Base-by-base conservation (phyloP, 305 asterid species). In the Plantago lanceolata region DNA sequence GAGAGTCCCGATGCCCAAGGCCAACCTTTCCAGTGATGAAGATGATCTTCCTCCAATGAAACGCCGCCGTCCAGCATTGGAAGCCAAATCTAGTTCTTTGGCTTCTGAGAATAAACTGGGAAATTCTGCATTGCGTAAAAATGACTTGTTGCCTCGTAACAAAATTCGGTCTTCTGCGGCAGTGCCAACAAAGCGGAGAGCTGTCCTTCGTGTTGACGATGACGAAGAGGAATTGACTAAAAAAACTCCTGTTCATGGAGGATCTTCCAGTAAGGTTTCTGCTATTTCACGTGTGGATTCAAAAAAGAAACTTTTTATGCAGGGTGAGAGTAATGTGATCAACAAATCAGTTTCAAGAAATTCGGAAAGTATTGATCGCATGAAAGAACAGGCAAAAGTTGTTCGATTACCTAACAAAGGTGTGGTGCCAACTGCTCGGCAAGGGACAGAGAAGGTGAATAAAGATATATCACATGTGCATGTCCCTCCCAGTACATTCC, bases 171-270 rank as follows among this genome's bases (percentile, higher is more conserved):
- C 86, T 44, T 72, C 84, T 31, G 47, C 56, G 74, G 82, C 67
- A 66, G 71, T 75, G 70, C 82, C 87, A 29, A 50, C 71, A 43
- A 87, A 84, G 81, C 81, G 97, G 50, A 83, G 94, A 78, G 88
- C 96, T 68, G 94, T 90, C 61, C 94, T 93, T 73, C 66, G 80
- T 18, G 84, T 73, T 70, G 90, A 77, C 59, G 91, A 82, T 43
- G 90, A 79, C 3, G 91, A 76, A 58, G 90, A 80, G 59, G 97
- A 84, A 67, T 83, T 74, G 61, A 89, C 94, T 57, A 90, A 84
- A 82, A 90, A 84, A 82, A 90, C 97, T 73, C 97, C 96, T 14
- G 68, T 90, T 70, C 97, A 90, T 64, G 97, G 85, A 77, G 87
- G 95, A 63, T 67, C 76, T 68, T 58, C 76, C 28, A 80, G 68